Evolutionary conservation across 164 flowering plant genomes (phyloP).

Genomic region (Stephania yunnanensis): DNA sequence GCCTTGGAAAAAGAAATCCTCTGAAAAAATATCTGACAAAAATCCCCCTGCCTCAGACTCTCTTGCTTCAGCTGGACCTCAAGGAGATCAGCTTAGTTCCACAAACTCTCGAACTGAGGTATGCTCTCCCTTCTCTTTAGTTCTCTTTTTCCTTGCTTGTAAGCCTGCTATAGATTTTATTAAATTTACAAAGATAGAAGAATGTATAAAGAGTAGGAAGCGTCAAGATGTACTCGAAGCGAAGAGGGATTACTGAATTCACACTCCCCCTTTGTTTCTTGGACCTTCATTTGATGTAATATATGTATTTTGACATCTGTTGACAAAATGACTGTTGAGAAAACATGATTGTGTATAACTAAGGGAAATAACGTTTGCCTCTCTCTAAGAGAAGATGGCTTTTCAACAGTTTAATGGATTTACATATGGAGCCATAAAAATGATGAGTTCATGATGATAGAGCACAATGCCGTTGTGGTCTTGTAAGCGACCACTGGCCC

Average conservation of each 20-base stretch:
- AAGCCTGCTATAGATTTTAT: neutral
- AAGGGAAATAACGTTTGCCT: too few relatives aligned
- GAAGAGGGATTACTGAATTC: neutral
- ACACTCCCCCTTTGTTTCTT: neutral
- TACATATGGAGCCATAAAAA: neutral
- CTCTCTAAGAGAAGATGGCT: neutral
- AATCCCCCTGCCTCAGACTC: slow-evolving; percentile 41
- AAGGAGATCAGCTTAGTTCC: slow-evolving; percentile 45
- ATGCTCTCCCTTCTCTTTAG: neutral
- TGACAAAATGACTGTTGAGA: neutral
- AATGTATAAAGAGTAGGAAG: neutral
- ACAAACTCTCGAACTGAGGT: neutral
- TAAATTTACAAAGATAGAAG: neutral
- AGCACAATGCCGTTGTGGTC: neutral
- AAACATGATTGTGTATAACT: neutral
- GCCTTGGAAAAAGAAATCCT: slow-evolving; percentile 98
- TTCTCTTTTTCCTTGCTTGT: neutral
- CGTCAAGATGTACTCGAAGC: neutral
- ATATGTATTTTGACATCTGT: neutral
- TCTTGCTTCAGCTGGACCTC: slow-evolving; percentile 40
- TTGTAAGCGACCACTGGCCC: too few relatives aligned
- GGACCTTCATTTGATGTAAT: neutral
- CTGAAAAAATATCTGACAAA: slow-evolving; percentile 53
- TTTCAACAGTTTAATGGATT: neutral
- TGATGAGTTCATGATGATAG: too few relatives aligned